A percentile compares a stretch with the other conserved stretches of the same genome.
phyloP scores from a whole-genome alignment of 306 rosid species.

The Coriaria nepalensis region DNA sequence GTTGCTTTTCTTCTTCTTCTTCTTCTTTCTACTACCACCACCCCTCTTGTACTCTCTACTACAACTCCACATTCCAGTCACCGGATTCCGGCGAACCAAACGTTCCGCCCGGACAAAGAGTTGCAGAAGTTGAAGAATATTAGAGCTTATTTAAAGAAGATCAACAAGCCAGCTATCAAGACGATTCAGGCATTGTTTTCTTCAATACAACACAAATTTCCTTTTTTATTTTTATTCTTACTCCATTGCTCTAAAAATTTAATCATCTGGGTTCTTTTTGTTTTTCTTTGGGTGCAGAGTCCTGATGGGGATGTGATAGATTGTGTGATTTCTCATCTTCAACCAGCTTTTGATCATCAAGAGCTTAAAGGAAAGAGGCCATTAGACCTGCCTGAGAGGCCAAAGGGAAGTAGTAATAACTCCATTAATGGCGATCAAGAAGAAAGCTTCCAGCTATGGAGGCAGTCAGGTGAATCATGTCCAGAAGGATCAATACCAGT shows the following conservation, averaged over 20 bases:
- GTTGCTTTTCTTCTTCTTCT: conserved; percentile 42
- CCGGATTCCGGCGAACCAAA: conserved; percentile 36
- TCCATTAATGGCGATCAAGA: conserved; percentile 10
- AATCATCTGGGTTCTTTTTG: not conserved
- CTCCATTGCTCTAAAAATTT: not conserved
- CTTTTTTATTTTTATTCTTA: not conserved
- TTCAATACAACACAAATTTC: too few species aligned
- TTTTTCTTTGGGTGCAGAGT: conserved; percentile 13
- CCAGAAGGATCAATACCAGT: conserved; percentile 93
- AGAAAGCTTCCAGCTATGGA: conserved; percentile 64
- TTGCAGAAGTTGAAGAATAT: conserved; percentile 34
- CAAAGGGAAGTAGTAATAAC: conserved; percentile 19
- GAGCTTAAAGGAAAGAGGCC: conserved; percentile 60
- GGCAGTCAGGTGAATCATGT: conserved; percentile 54
- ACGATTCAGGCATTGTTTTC: conserved; percentile 60
- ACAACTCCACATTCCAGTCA: conserved; percentile 22
- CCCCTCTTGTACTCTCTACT: conserved; percentile 37
- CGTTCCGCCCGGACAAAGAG: conserved; percentile 44
- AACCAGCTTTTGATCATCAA: conserved; percentile 99
- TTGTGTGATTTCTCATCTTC: conserved; percentile 67
- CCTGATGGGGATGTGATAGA: conserved; percentile 85
- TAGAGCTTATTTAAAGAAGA: conserved; percentile 42
- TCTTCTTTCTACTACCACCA: conserved; percentile 16
- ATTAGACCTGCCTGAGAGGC: conserved; percentile 83
- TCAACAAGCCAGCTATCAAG: conserved; percentile 69